A percentile compares a stretch with the other conserved stretches of the same genome.
Evolutionary conservation across 164 flowering plant species (phyloP).

Genomic region (Pachysandra terminalis): DNA sequence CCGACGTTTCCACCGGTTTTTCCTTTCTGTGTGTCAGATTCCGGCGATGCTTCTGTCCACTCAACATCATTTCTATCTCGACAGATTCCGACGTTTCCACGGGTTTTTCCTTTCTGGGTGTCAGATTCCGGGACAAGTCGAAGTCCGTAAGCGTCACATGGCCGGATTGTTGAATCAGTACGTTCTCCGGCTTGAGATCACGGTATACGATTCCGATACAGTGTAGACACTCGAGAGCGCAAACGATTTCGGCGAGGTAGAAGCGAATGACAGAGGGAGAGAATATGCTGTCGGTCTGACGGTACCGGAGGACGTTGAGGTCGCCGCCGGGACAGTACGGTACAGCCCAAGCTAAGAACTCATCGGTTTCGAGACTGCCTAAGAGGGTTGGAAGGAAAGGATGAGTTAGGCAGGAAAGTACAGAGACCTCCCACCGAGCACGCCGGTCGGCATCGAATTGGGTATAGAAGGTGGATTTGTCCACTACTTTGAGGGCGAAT

Average conservation of each 20-base stretch:
- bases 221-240: constrained; percentile 60
- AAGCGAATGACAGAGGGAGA: constrained; percentile 51
- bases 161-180: constrained; percentile 55
- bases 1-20: constrained; percentile 6
- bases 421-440: constrained; percentile 60
- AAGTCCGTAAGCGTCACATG: constrained; percentile 73
- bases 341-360: constrained; percentile 53
- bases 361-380: constrained; percentile 33
- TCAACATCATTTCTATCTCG: not conserved
- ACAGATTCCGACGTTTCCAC: constrained; percentile 4
- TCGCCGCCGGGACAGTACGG: constrained; percentile 70
- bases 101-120: constrained; percentile 9
- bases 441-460: constrained; percentile 52
- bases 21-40: constrained; percentile 15
- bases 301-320: constrained; percentile 60
- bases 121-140: constrained; percentile 51
- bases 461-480: constrained; percentile 29
- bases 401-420: constrained; percentile 41
- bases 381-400: constrained; percentile 55
- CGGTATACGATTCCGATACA: constrained; percentile 52
- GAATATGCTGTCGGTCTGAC: constrained; percentile 50
- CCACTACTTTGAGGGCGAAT: constrained; percentile 65
- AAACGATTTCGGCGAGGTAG: constrained; percentile 54
- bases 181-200: constrained; percentile 67
- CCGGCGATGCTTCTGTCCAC: constrained; percentile 14